Evolutionary conservation across 495 filamentous ascomycete genomes (phyloP), one percentile per base, ranked within the genome.

Genomic region (Cudoniella acicularis): DNA sequence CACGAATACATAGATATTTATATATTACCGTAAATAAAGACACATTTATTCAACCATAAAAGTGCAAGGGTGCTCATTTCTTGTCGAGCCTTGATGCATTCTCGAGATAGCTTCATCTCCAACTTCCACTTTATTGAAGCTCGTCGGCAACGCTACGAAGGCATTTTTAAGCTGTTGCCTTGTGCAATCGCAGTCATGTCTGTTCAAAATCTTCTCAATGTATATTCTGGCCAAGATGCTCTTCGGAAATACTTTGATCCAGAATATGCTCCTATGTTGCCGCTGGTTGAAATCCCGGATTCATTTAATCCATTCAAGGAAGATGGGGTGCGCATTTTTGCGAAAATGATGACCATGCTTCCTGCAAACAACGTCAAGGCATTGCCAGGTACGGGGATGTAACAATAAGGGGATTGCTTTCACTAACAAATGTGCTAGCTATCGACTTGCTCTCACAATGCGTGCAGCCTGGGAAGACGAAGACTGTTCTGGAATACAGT

Each of bases 321-420:
- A 23, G 80, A 86, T 79, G 80, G 79, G 2, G 79, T 86, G 10
- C 75, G 81, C 17, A 83, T 86, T 51, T 86, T 82, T 62, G 82
- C 82, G 13, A 86, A 86, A 70, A 79, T 86, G 79, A 76, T 86
- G 74, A 83, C 79, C 17, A 75, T 77, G 71, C 77, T 82, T 57
- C 83, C 83, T 17, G 81, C 82, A 36, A 81, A 85, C 54, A 86
- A 85, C 61, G 83, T 86, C 64, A 86, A 86, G 57, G 78, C 79
- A 3, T 74, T 86, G 67, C 83, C 83, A 64, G 83, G 82, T 83
- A 73, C 10, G 73, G 62, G 22, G 13, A 64, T 41, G 36, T 41
- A 41, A 41, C 36, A 8, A 41, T 8, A 41, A 41, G 9, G 16
- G 16, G 16, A 41, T 8, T 9, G 16, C 16, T 41, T 9, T 16